phyloP scores from a whole-genome alignment of 768 basidiomycete genomes.

The Phallus indusiatus region DNA sequence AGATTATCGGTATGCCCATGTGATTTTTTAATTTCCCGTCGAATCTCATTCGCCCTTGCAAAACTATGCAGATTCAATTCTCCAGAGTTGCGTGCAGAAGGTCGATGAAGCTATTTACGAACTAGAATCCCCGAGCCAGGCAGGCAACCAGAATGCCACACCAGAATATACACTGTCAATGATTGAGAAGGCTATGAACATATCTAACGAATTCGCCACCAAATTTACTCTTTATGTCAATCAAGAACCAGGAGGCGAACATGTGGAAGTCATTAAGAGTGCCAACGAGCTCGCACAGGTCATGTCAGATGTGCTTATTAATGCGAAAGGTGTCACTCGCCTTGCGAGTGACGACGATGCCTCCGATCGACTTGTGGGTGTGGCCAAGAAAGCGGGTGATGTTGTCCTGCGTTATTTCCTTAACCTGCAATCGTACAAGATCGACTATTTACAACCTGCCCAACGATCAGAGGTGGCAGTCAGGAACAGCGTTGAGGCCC shows the following conservation, averaged over 20 bases:
- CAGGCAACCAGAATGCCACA: constrained; percentile 93
- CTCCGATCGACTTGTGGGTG: constrained; percentile 76
- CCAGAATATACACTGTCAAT: constrained; percentile 97
- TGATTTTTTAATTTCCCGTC: background rate
- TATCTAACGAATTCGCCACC: constrained; percentile 92
- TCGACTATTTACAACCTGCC: constrained; percentile 64
- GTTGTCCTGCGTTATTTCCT: constrained; percentile 87
- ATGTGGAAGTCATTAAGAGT: constrained; percentile 96
- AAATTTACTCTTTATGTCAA: constrained; percentile 86
- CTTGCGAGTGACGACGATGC: constrained; percentile 86
- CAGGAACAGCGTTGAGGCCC: constrained; percentile 81
- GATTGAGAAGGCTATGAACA: constrained; percentile 94
- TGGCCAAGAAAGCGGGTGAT: constrained; percentile 83
- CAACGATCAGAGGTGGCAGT: constrained; percentile 82
- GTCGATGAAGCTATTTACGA: constrained; percentile 97
- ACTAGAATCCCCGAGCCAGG: constrained; percentile 89
- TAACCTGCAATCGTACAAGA: constrained; percentile 91
- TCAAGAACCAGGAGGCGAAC: constrained; percentile 81
- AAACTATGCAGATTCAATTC: constrained; percentile 70
- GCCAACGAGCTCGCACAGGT: constrained; percentile 96
- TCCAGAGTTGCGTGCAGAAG: constrained; percentile 94
- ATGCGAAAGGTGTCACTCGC: constrained; percentile 92
- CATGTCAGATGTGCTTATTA: constrained; percentile 82
- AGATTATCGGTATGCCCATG: constrained; percentile 70
- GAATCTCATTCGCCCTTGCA: background rate